These are phyloP conservation scores for Blastomyces parvus DNA, from an alignment of 2,329 filamentous ascomycete genomes.

Conservation along the genomic window DNA sequence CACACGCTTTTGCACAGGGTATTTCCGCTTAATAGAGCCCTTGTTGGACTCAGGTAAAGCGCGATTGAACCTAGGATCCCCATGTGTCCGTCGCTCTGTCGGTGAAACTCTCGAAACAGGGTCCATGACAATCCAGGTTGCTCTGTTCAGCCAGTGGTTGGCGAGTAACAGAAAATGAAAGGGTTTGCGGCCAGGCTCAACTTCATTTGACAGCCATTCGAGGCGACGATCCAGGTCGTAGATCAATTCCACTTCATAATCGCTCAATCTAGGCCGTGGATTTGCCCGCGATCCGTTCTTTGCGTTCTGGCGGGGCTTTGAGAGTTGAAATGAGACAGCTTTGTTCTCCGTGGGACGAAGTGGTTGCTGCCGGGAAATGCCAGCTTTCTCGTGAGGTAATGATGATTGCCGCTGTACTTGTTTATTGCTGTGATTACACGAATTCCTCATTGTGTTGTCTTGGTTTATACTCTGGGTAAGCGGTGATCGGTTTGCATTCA, in stretches of 20 bases:
- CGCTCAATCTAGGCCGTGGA: constrained; percentile 19
- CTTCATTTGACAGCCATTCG: constrained; percentile 31
- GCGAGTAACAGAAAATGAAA: constrained; percentile 33
- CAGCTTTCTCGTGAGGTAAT: background rate
- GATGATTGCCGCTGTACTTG: background rate
- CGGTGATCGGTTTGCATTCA: background rate
- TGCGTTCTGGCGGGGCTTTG: background rate
- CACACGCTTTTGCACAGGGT: constrained; percentile 17
- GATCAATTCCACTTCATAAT: constrained; percentile 31
- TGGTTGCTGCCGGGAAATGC: too few species aligned
- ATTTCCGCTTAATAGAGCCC: constrained; percentile 21
- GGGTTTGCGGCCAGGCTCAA: constrained; percentile 31
- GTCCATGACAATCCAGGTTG: constrained; percentile 34
- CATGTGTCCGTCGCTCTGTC: constrained; percentile 24
- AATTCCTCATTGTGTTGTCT: too few species aligned
- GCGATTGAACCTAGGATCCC: constrained; percentile 30
- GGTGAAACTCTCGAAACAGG: constrained; percentile 29
- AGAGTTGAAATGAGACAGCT: constrained; percentile 3
- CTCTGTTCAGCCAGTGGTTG: constrained; percentile 36
- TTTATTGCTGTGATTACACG: background rate
- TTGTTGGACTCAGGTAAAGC: constrained; percentile 21
- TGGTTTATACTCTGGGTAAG: background rate
- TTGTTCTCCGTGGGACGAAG: background rate
- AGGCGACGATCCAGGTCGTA: constrained; percentile 30
- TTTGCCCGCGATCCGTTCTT: background rate